Base-by-base conservation (phyloP, 441 rosid genomes). In the Gossypium davidsonii region DNA sequence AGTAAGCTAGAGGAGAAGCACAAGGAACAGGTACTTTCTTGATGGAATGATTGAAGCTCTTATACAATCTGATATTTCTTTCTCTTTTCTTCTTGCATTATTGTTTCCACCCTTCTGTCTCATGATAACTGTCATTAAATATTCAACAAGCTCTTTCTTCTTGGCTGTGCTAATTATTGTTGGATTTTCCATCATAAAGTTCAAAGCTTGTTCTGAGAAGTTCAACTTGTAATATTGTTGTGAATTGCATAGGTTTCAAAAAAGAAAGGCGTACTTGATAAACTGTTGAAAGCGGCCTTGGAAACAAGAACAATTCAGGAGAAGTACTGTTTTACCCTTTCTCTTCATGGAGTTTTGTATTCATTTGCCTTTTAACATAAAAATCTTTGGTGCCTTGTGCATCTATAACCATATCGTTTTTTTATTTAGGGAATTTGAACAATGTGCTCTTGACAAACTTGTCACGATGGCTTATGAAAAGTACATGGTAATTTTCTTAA, bases 391-490 rank as follows among this genome's bases (percentile, higher is more conserved):
- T 53, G 11, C 39, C 14, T 42, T 8, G 51, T 9, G 49, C 49
- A 60, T 70, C 52, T 74, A 64, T 63, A 67, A 48, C 70, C 72
- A 28, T 53, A 74, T 39, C 52, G 52, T 69, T 62, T 73, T 42
- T 75, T 76, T 23, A 26, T 83, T 18, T 78, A 95, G 99, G 92
- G 96, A 89, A 77, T 83, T 93, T 20, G 86, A 86, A 80, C 90
- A 80, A 67, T 84, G 79, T 79, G 94, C 96, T 44, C 81, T 85
- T 79, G 97, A 93, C 75, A 87, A 91, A 77, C 98, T 95, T 76
- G 84, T 91, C 60, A 82, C 79, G 34, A 84, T 90, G 91, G 96
- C 98, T 79, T 93, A 90, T 84, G 87, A 89, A 53, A 95, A 91
- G 80, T 86, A 89, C 80, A 86, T 85, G 97, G 99, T 95, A 91